Conservation (phyloP, 257 asterid genomes). For the Buddleja alternifolia region DNA sequence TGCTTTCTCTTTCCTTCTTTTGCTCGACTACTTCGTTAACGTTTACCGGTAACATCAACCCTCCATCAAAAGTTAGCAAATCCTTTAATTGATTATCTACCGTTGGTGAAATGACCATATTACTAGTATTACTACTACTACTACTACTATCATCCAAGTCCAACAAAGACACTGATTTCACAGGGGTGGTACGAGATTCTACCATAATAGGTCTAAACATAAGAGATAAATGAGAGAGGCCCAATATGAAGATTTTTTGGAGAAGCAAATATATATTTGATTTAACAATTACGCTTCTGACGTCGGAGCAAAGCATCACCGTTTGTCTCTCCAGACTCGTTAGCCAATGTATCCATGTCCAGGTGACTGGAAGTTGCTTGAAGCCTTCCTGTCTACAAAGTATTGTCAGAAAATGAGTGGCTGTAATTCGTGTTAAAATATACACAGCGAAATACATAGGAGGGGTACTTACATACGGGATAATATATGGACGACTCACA, state of each 20-base stretch:
- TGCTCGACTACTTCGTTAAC: conserved; percentile 26
- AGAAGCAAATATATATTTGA: conserved; percentile 36
- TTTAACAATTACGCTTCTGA: conserved; percentile 83
- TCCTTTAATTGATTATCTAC: conserved; percentile 47
- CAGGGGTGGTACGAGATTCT: conserved; percentile 33
- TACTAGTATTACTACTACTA: conserved; percentile 20
- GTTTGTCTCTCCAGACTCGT: conserved; percentile 77
- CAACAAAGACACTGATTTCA: conserved; percentile 47
- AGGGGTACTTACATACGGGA: conserved; percentile 58
- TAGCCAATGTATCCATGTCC: conserved; percentile 84
- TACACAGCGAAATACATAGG: too few relatives aligned
- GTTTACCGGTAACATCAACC: conserved; percentile 28
- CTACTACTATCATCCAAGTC: conserved; percentile 41
- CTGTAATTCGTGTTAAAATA: not conserved
- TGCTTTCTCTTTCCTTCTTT: conserved; percentile 29
- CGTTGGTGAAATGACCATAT: conserved; percentile 24
- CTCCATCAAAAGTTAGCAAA: conserved; percentile 60
- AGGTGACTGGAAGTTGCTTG: conserved; percentile 46
- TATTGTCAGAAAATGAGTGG: conserved; percentile 40
- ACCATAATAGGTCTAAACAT: conserved; percentile 49
- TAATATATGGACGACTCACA: conserved; percentile 63
- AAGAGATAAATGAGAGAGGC: conserved; percentile 54
- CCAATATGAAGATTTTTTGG: conserved; percentile 39
- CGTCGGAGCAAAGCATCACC: conserved; percentile 72
- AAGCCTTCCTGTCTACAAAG: conserved; percentile 81